These are phyloP conservation scores for Lactarius quietus DNA, from an alignment of 768 basidiomycete genomes.

Conservation along the genomic window DNA sequence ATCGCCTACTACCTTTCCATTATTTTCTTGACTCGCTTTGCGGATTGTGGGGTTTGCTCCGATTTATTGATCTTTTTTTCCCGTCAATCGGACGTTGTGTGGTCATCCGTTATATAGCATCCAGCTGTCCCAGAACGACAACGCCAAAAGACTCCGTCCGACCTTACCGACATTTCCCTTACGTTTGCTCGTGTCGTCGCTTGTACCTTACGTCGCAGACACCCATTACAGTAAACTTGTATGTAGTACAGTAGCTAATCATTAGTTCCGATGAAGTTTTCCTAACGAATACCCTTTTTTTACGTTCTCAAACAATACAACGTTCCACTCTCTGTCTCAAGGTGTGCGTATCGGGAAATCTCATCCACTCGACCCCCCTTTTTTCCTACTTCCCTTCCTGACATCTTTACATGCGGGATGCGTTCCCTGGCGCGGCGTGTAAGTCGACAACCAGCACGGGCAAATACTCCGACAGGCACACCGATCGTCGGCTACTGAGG, in stretches of 20 bases:
- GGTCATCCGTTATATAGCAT: conserved; percentile 20
- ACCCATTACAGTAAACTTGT: conserved; percentile 20
- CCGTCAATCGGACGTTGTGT: conserved; percentile 15
- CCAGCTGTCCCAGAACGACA: conserved; percentile 10
- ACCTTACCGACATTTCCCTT: conserved; percentile 3
- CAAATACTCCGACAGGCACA: neutral
- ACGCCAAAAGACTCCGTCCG: conserved; percentile 12
- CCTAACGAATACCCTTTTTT: conserved; percentile 14
- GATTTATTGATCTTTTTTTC: conserved; percentile 12
- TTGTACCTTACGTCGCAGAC: conserved; percentile 23
- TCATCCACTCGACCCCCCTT: neutral
- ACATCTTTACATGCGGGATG: neutral
- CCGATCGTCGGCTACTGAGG: conserved; percentile 22
- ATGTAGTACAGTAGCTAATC: conserved; percentile 25
- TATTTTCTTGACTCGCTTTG: conserved; percentile 1
- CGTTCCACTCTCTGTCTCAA: neutral
- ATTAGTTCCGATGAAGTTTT: conserved; percentile 8
- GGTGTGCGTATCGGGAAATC: conserved; percentile 12
- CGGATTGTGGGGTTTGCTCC: conserved; percentile 6
- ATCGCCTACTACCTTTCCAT: conserved; percentile 8
- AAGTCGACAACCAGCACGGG: neutral
- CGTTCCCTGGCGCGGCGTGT: neutral
- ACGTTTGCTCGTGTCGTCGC: conserved; percentile 18
- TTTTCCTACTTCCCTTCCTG: neutral
- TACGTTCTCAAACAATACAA: conserved; percentile 10